Evolutionary conservation across 2,329 filamentous ascomycete species (phyloP).

Genomic region (Cladosporium phlei): DNA sequence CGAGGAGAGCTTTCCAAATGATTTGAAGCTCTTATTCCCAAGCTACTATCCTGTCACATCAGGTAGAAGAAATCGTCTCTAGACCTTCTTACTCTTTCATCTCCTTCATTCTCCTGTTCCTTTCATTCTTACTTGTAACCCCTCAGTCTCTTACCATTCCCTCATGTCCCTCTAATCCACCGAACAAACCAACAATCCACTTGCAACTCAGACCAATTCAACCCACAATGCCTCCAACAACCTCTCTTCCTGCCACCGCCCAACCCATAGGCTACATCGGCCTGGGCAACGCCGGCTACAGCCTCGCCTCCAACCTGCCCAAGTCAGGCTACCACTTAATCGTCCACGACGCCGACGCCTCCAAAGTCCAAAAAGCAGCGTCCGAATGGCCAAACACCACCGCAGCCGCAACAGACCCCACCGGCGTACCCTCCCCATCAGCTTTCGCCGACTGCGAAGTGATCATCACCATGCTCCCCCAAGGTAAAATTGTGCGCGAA

Average conservation of each 20-base stretch:
- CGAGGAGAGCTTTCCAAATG: neutral
- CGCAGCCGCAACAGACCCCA: conserved; percentile 21
- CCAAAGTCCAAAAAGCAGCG: conserved; percentile 22
- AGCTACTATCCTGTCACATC: too few relatives aligned
- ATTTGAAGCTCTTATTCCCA: conserved; percentile 4
- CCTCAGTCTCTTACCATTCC: too few relatives aligned
- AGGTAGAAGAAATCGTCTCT: too few relatives aligned
- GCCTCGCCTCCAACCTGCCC: conserved; percentile 33
- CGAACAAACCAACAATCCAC: neutral
- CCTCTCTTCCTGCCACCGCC: conserved; percentile 14
- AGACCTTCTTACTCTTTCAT: too few relatives aligned
- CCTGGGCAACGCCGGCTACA: conserved; percentile 32
- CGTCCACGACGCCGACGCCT: conserved; percentile 30
- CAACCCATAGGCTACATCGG: conserved; percentile 33
- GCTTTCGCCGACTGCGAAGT: conserved; percentile 32
- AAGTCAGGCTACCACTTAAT: conserved; percentile 30
- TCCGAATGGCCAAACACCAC: conserved; percentile 28
- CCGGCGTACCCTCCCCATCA: too few relatives aligned
- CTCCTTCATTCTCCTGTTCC: too few relatives aligned
- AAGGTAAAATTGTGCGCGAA: conserved; percentile 33
- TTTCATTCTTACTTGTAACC: too few relatives aligned
- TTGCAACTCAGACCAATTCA: neutral
- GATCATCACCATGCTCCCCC: conserved; percentile 34
- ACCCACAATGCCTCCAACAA: conserved; percentile 5
- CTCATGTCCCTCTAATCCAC: neutral